Evolutionary conservation across 108 stramenopile species (phyloP), one percentile per base, ranked within the genome.

Genomic region (Pelagomonas calceolata): DNA sequence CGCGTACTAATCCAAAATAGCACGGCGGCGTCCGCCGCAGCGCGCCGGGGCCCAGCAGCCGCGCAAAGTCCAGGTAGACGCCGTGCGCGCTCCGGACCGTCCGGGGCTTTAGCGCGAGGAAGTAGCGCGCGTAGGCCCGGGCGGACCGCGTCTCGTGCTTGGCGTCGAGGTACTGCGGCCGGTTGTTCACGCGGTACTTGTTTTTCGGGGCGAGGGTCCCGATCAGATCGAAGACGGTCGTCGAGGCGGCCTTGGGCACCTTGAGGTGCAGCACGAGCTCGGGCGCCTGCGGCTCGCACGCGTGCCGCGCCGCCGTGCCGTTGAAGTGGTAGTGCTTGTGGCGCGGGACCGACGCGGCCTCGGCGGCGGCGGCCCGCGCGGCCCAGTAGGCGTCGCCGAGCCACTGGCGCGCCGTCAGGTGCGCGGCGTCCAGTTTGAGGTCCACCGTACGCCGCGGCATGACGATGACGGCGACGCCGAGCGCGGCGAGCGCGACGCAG

Each of bases 211-310:
- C 18, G 51, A 60, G 51, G 21, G 18, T 26, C 21, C 29, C 0
- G 21, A 60, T 26, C 21, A 60, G 51, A 26, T 60, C 51, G 26
- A 60, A 60, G 51, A 60, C 51, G 21, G 51, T 60, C 51, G 51
- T 60, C 51, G 51, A 60, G 21, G 51, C 51, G 21, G 51, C 51
- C 51, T 60, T 60, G 51, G 51, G 51, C 51, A 60, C 51, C 51
- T 60, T 60, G 14, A 60, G 51, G 51, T 60, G 51, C 51, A 60
- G 18, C 7, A 60, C 51, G 21, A 60, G 51, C 21, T 4, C 3
- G 21, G 51, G 51, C 7, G 18, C 51, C 51, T 60, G 51, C 7
- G 51, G 21, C 51, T 17, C 51, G 51, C 51, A 60, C 7, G 7
- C 14, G 51, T 4, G 21, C 7, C 51, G 21, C 51, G 26, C 51